Conservation (phyloP, 1,284 basidiomycete genomes). For the Apiotrichum montevideense region DNA sequence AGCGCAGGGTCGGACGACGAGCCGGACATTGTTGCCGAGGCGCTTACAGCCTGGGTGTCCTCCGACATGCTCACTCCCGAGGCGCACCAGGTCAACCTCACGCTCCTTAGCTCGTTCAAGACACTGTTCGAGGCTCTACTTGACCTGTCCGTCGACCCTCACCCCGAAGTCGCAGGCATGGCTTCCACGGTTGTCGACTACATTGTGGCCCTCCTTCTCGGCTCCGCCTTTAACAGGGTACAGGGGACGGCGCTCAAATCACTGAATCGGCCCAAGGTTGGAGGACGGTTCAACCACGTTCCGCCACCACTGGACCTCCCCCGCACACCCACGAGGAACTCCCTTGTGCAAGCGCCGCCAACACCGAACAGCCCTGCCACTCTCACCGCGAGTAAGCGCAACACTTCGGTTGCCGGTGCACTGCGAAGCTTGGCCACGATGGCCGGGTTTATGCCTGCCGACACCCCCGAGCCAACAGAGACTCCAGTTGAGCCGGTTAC, state of each 20-base stretch:
- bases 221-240: conserved; percentile 74
- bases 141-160: conserved; percentile 87
- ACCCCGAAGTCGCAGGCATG: conserved; percentile 82
- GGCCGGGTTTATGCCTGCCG: conserved; percentile 32
- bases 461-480: conserved; percentile 17
- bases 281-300: conserved; percentile 7
- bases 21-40: conserved; percentile 54
- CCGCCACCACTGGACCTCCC: not conserved
- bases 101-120: conserved; percentile 81
- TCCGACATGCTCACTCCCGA: conserved; percentile 52
- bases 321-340: not conserved
- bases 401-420: conserved; percentile 74
- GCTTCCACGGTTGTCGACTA: conserved; percentile 91
- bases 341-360: not conserved
- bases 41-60: conserved; percentile 71
- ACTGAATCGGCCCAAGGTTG: conserved; percentile 27
- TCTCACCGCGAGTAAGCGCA: conserved; percentile 56
- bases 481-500: conserved; percentile 10
- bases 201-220: conserved; percentile 78
- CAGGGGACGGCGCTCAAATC: conserved; percentile 58
- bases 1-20: conserved; percentile 48
- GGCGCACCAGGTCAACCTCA: conserved; percentile 70
- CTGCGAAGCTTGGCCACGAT: conserved; percentile 65
- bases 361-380: conserved; percentile 5
- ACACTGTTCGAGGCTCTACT: conserved; percentile 85